Evolutionary conservation across 2,329 filamentous ascomycete genomes (phyloP).

Genomic region (Calonectria hawksworthii): DNA sequence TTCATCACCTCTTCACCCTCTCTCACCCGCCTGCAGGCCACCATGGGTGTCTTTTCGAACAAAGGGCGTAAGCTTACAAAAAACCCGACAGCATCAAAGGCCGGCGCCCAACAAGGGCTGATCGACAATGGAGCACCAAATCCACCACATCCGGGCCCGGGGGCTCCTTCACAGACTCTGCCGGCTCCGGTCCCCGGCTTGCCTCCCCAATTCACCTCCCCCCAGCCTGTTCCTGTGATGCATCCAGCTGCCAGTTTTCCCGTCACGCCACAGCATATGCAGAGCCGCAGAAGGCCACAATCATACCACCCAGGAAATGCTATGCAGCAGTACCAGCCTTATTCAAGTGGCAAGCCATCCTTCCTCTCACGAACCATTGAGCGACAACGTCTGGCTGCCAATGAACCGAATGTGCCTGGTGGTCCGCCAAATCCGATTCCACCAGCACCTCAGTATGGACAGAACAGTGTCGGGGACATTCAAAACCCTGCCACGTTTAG

Average conservation of each 20-base stretch:
- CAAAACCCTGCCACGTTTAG: neutral
- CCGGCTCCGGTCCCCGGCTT: neutral
- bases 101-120: neutral
- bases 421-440: neutral
- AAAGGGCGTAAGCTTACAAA: slow-evolving; percentile 1
- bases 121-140: neutral
- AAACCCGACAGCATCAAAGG: neutral
- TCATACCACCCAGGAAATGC: neutral
- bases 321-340: neutral
- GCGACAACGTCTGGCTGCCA: neutral
- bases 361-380: neutral
- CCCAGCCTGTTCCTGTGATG: neutral
- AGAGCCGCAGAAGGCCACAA: neutral
- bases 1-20: neutral
- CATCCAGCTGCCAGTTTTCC: neutral
- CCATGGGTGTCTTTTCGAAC: neutral
- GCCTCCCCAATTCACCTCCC: neutral
- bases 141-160: neutral
- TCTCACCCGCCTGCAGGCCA: neutral
- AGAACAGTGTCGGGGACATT: neutral
- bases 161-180: neutral
- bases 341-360: neutral
- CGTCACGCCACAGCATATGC: neutral
- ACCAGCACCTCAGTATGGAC: neutral
- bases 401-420: neutral